phyloP scores from a whole-genome alignment of 1,284 basidiomycete genomes.

The Crucibulum parvulum region DNA sequence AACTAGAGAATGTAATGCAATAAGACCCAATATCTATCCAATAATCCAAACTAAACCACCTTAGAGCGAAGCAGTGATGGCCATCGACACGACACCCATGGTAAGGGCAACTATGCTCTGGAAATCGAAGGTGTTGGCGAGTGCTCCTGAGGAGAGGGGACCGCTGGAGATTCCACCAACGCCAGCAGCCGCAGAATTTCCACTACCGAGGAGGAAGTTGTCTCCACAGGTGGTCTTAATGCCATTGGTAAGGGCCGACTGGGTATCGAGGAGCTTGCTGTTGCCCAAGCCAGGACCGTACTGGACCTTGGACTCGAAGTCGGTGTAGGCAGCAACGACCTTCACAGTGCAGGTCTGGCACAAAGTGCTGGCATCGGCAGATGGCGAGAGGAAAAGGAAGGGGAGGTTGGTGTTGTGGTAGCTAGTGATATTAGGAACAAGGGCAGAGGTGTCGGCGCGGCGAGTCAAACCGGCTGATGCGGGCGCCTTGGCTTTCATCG shows the following conservation, averaged over 20 bases:
- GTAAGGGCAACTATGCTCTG: conserved; percentile 31
- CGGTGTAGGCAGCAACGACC: conserved; percentile 77
- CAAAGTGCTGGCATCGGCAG: conserved; percentile 55
- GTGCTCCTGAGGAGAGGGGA: conserved; percentile 31
- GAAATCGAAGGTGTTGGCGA: conserved; percentile 26
- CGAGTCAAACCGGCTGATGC: conserved; percentile 24
- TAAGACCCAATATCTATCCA: too few relatives aligned
- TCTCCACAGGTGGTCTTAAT: conserved; percentile 65
- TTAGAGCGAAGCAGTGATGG: conserved; percentile 25
- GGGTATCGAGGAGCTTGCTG: conserved; percentile 71
- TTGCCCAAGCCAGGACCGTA: conserved; percentile 77
- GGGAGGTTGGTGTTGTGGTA: conserved; percentile 71
- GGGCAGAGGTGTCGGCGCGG: conserved; percentile 38
- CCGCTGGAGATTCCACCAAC: conserved; percentile 53
- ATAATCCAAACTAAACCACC: neutral
- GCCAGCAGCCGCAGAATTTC: conserved; percentile 57
- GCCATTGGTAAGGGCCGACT: conserved; percentile 68
- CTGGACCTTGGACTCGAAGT: conserved; percentile 71
- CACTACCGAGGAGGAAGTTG: conserved; percentile 67
- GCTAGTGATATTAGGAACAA: conserved; percentile 72
- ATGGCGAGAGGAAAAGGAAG: conserved; percentile 79
- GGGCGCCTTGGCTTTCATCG: conserved; percentile 45
- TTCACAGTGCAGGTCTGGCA: conserved; percentile 86
- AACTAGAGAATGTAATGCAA: too few relatives aligned
- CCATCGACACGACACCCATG: conserved; percentile 34